phyloP scores from a whole-genome alignment of 352 stramenopile species.

The Pythium apleroticum region DNA sequence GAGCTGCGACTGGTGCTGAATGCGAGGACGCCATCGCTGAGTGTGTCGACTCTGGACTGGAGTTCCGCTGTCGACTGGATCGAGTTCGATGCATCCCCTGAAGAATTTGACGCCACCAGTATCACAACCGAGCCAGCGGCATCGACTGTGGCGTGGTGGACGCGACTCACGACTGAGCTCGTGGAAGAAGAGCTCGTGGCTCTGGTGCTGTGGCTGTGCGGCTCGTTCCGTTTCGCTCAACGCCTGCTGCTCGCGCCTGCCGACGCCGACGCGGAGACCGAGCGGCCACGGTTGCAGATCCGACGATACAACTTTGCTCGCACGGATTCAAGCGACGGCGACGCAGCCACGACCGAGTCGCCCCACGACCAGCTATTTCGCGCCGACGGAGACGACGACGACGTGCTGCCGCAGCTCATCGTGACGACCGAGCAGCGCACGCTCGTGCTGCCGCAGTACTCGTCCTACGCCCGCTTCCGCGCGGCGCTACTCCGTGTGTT shows the following conservation, averaged over 20 bases:
- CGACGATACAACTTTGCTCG: neutral
- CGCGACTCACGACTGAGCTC: conserved; percentile 50
- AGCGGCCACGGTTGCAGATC: neutral
- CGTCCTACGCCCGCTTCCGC: conserved; percentile 52
- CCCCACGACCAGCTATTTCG: too few species aligned
- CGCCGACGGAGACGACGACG: neutral
- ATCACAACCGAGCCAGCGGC: neutral
- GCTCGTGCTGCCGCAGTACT: conserved; percentile 56
- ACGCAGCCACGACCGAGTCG: neutral
- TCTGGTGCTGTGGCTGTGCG: conserved; percentile 52
- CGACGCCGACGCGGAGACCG: neutral
- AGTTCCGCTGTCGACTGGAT: conserved; percentile 17
- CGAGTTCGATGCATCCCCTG: conserved; percentile 17
- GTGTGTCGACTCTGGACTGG: conserved; percentile 15
- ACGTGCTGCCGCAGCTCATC: conserved; percentile 31
- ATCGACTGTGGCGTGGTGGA: conserved; percentile 37
- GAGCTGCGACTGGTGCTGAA: conserved; percentile 64
- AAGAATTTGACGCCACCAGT: conserved; percentile 8
- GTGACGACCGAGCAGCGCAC: conserved; percentile 24
- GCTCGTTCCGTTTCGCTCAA: conserved; percentile 45
- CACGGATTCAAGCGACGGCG: neutral
- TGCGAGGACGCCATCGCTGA: conserved; percentile 2
- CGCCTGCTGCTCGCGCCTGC: conserved; percentile 40
- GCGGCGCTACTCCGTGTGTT: conserved; percentile 42
- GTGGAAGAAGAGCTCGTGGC: conserved; percentile 61